phyloP scores from a whole-genome alignment of 306 rosid genomes.

The Purshia tridentata region DNA sequence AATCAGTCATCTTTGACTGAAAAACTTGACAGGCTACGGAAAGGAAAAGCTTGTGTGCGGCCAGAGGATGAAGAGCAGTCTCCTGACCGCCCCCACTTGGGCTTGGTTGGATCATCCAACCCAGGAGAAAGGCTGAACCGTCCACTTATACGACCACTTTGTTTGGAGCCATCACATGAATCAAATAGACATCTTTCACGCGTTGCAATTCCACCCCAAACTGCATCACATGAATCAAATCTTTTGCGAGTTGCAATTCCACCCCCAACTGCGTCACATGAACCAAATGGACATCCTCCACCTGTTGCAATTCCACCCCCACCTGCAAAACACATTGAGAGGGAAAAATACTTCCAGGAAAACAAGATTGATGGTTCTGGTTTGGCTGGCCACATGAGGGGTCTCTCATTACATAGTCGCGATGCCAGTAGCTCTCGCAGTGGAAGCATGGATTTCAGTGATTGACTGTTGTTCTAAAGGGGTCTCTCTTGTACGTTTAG shows the following conservation, averaged over 20 bases:
- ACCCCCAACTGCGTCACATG: slow-evolving; percentile 26
- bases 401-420: slow-evolving; percentile 77
- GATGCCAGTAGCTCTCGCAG: slow-evolving; percentile 79
- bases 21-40: slow-evolving; percentile 64
- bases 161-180: slow-evolving; percentile 44
- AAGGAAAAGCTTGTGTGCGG: slow-evolving; percentile 89
- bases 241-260: no score
- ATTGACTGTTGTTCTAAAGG: slow-evolving; percentile 31
- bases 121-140: slow-evolving; percentile 64
- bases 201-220: slow-evolving; percentile 79
- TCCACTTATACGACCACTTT: slow-evolving; percentile 73
- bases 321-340: slow-evolving; percentile 81
- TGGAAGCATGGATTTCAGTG: slow-evolving; percentile 85
- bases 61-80: slow-evolving; percentile 70
- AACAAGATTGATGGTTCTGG: slow-evolving; percentile 63
- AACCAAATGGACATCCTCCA: slow-evolving; percentile 34
- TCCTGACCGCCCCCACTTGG: slow-evolving; percentile 42
- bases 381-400: slow-evolving; percentile 68
- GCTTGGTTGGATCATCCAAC: slow-evolving; percentile 50
- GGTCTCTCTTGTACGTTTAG: slow-evolving; percentile 7
- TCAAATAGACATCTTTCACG: slow-evolving; percentile 35
- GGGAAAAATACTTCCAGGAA: slow-evolving; percentile 82
- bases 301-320: slow-evolving; percentile 78
- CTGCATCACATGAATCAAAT: slow-evolving; percentile 34
- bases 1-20: slow-evolving; percentile 13